Conservation (phyloP, 148 eudicot species). For the Rhododendron ferrugineum region DNA sequence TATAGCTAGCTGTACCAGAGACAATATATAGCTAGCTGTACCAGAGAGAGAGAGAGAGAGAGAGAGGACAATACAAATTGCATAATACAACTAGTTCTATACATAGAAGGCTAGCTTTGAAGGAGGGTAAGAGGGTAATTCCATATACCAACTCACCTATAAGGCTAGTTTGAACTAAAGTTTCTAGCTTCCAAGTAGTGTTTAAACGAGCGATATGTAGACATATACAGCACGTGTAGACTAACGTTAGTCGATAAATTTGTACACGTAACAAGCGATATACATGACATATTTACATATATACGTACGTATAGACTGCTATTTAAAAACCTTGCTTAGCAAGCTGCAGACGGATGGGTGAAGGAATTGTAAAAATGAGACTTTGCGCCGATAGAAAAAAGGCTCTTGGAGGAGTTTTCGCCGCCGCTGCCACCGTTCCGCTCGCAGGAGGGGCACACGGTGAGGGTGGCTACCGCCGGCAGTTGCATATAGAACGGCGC, state of each 20-base stretch:
- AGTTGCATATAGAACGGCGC: constrained; percentile 15
- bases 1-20: too few relatives aligned
- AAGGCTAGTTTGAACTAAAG: neutral
- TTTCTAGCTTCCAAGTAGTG: neutral
- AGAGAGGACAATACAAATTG: neutral
- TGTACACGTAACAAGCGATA: neutral
- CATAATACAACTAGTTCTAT: neutral
- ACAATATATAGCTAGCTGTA: too few relatives aligned
- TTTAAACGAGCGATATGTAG: neutral
- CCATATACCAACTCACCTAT: too few relatives aligned
- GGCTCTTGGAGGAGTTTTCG: constrained; percentile 1
- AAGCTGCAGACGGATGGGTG: constrained; percentile 21
- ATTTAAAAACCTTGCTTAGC: neutral
- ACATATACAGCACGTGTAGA: neutral
- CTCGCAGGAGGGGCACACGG: constrained; percentile 45
- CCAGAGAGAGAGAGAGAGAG: neutral
- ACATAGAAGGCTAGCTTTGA: neutral
- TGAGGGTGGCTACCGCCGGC: constrained; percentile 26
- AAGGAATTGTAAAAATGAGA: constrained; percentile 16
- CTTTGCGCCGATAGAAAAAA: neutral
- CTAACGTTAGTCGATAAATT: too few relatives aligned
- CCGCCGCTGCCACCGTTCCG: neutral
- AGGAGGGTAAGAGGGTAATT: too few relatives aligned
- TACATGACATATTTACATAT: too few relatives aligned
- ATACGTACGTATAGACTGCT: neutral